phyloP scores from a whole-genome alignment of 768 basidiomycete genomes.

The Tylopilus sp. region DNA sequence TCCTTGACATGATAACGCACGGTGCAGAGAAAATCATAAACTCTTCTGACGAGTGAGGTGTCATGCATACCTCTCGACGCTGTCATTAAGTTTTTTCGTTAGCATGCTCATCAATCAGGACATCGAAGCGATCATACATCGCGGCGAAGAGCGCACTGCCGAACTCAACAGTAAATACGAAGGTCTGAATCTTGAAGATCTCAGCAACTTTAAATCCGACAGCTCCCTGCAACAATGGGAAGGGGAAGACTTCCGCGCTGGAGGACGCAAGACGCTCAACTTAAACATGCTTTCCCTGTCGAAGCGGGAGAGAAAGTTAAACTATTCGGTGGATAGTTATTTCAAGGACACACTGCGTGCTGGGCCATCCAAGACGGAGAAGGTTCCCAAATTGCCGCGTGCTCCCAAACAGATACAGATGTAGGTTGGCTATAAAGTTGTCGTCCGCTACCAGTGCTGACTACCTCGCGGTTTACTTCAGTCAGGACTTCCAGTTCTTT shows the following conservation, averaged over 20 bases:
- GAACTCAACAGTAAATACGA: slow-evolving; percentile 92
- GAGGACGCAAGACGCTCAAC: slow-evolving; percentile 69
- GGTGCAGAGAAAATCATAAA: slow-evolving; percentile 98
- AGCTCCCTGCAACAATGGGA: slow-evolving; percentile 93
- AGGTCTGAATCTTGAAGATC: slow-evolving; percentile 85
- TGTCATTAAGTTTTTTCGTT: neutral
- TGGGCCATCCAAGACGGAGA: slow-evolving; percentile 75
- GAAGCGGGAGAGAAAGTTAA: slow-evolving; percentile 90
- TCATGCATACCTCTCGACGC: neutral
- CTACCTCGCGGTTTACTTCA: slow-evolving; percentile 26
- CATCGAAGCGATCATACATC: slow-evolving; percentile 89
- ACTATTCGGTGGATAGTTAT: slow-evolving; percentile 94
- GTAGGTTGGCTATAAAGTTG: slow-evolving; percentile 41
- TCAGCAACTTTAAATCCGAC: slow-evolving; percentile 96
- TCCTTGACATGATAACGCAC: slow-evolving; percentile 97
- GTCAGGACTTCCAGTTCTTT: slow-evolving; percentile 98
- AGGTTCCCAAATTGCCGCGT: slow-evolving; percentile 76
- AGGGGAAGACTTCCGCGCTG: slow-evolving; percentile 85
- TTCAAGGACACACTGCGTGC: slow-evolving; percentile 89
- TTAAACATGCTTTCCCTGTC: slow-evolving; percentile 82
- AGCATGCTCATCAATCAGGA: slow-evolving; percentile 82
- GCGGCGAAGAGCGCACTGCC: slow-evolving; percentile 86
- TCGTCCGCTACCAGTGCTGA: neutral
- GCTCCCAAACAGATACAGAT: slow-evolving; percentile 86
- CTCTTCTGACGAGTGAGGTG: slow-evolving; percentile 61